phyloP scores from a whole-genome alignment of 352 stramenopile species.

The Globisporangium spiculum region DNA sequence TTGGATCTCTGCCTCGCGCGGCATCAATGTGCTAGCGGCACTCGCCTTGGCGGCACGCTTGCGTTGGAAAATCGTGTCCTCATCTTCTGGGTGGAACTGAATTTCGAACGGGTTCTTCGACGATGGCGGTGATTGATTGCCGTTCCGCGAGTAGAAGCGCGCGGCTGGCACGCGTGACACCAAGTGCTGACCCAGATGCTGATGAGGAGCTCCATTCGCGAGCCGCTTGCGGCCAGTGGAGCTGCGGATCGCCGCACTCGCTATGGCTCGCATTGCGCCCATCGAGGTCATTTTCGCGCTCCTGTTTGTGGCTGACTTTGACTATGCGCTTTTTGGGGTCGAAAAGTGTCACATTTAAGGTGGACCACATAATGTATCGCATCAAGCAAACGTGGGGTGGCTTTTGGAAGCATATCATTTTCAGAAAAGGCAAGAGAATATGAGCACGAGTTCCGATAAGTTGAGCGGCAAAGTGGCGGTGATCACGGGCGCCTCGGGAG shows the following conservation, averaged over 20 bases:
- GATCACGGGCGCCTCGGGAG: constrained; percentile 85
- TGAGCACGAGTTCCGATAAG: constrained; percentile 11
- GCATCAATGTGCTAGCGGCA: background rate
- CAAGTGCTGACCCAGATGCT: no score
- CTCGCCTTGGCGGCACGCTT: background rate
- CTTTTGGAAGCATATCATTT: constrained; percentile 4
- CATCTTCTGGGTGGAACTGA: constrained; percentile 30
- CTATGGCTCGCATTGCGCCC: background rate
- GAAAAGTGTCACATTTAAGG: background rate
- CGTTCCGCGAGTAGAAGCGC: background rate
- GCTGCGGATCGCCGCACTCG: background rate
- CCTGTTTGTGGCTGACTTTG: background rate
- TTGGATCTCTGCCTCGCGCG: constrained; percentile 17
- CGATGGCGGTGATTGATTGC: background rate
- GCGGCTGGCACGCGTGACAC: background rate
- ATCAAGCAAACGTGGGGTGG: background rate
- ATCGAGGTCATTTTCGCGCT: background rate
- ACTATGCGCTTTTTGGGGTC: background rate
- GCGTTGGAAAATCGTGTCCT: constrained; percentile 6
- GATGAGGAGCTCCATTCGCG: background rate
- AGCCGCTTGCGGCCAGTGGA: constrained; percentile 3
- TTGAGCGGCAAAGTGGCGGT: constrained; percentile 81
- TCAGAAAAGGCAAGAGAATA: background rate
- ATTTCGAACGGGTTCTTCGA: constrained; percentile 53
- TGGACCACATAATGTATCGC: background rate